Evolutionary conservation across 352 stramenopile species (phyloP), one percentile per base, ranked within the genome.

Genomic region (Phytophthora boehmeriae): DNA sequence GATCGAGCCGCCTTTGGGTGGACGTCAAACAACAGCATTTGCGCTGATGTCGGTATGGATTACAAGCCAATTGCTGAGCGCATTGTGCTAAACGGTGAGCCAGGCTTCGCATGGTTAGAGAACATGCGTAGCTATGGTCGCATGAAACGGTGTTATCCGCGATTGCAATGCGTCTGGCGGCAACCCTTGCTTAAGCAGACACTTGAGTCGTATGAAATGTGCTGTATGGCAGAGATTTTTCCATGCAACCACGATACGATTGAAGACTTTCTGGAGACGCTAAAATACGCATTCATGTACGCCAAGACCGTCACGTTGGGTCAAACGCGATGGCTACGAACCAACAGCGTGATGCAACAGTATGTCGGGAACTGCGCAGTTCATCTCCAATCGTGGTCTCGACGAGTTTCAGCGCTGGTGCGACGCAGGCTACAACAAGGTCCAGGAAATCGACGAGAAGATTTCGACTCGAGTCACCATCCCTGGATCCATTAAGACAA

Each of bases 11-110:
- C 78, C 2, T 98, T 87, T 45, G 93, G 92, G 16, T 98, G 93
- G 93, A 97, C 92, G 22, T 97, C 85, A 14, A 98, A 98, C 83
- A 98, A 98, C 72, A 96, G 80, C 47, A 88, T 98, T n/a, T 96
- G 98, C 57, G 92, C 92, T 0, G 67, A 88, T 11, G 59, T 98
- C 16, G 93, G 93, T 32, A 98, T 98, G 93, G 83, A 97, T 63
- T 98, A 98, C 73, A 70, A 58, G 4, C 75, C 83, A 30, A 92
- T 98, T 54, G 90, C 83, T 27, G 63, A 96, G 52, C 88, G 88
- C 14, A 90, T 98, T 32, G 65, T 86, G 27, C 60, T 71, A 45
- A 98, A 98, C 52, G 93, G 93, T 32, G 93, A 98, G 66, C 93
- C 93, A 16, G 93, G 93, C 6, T 97, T 98, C 46, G 92, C 90